A percentile compares a stretch with the other conserved stretches of the same genome.
These are phyloP conservation scores for Coprinopsis cinerea DNA, from an alignment of 768 basidiomycete genomes.

Conservation along the genomic window DNA sequence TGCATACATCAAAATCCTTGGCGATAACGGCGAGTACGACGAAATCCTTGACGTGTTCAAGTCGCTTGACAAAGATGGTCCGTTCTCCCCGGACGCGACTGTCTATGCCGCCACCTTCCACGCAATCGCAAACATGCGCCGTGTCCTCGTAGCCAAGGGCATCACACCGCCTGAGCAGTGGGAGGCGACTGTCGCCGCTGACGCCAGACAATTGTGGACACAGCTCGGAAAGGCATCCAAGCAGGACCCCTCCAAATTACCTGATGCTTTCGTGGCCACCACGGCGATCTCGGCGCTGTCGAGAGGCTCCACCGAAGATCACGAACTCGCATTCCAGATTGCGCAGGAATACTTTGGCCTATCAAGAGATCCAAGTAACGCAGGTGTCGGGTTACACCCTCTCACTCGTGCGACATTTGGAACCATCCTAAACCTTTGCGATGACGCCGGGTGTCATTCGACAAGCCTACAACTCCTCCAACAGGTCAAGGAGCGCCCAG, in stretches of 20 bases:
- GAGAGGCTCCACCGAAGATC: constrained; percentile 51
- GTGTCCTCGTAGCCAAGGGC: constrained; percentile 17
- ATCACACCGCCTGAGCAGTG: constrained; percentile 20
- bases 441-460: constrained; percentile 37
- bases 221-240: constrained; percentile 51
- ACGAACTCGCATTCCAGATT: constrained; percentile 62
- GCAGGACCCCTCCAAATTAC: constrained; percentile 35
- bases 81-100: constrained; percentile 51
- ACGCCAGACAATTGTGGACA: constrained; percentile 68
- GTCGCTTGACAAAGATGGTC: constrained; percentile 56
- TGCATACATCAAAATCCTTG: constrained; percentile 64
- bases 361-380: constrained; percentile 34
- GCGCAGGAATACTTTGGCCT: constrained; percentile 60
- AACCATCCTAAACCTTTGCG: constrained; percentile 52
- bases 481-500: constrained; percentile 47
- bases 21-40: constrained; percentile 51
- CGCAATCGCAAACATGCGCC: constrained; percentile 28
- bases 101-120: constrained; percentile 66
- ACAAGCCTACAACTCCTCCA: constrained; percentile 53
- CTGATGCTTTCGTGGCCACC: constrained; percentile 51
- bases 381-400: constrained; percentile 30
- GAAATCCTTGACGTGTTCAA: constrained; percentile 75
- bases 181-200: constrained; percentile 44
- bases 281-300: constrained; percentile 50
- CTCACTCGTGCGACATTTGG: constrained; percentile 46